Percentiles rank a stretch among this genome's conserved stretches.
These are phyloP conservation scores for Sporothrix luriei DNA, from an alignment of 2,329 filamentous ascomycete genomes.

Conservation along the genomic window DNA sequence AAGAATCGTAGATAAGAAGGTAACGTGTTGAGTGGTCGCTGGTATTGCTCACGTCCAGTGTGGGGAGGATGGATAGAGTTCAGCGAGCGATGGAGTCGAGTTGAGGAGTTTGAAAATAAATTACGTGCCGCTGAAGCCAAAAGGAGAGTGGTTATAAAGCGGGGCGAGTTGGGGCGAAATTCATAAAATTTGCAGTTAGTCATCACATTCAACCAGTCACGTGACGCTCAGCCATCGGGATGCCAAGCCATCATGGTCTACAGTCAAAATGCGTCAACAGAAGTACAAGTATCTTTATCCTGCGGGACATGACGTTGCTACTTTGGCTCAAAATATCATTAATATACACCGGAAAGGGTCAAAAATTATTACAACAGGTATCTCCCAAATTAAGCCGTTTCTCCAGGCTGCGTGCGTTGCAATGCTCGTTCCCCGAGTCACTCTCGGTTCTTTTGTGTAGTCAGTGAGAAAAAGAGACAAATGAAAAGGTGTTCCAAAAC, in stretches of 20 bases:
- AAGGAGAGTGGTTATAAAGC: constrained; percentile 12
- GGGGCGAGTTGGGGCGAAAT: constrained; percentile 18
- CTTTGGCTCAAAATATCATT: neutral
- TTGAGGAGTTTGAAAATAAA: constrained; percentile 3
- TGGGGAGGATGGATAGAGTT: neutral
- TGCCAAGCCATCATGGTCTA: neutral
- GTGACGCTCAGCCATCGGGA: constrained; percentile 11
- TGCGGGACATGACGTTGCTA: too few relatives aligned
- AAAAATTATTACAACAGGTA: constrained; percentile 30
- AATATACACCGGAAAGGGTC: constrained; percentile 10
- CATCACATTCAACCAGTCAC: neutral
- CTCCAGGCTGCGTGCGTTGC: constrained; percentile 10
- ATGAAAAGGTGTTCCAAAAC: neutral
- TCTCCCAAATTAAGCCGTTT: constrained; percentile 29
- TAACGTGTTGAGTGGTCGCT: neutral
- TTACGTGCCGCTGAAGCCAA: constrained; percentile 4
- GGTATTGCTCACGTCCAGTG: neutral
- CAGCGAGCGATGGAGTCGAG: neutral
- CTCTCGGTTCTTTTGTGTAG: constrained; percentile 7
- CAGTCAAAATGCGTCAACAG: too few relatives aligned
- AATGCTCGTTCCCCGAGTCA: constrained; percentile 13
- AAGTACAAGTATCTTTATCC: neutral
- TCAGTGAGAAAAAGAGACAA: neutral
- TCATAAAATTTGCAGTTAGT: constrained; percentile 15
- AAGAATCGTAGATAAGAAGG: neutral